phyloP scores from a whole-genome alignment of 192 early-diverging fungal species.

The Backusella macrospora region DNA sequence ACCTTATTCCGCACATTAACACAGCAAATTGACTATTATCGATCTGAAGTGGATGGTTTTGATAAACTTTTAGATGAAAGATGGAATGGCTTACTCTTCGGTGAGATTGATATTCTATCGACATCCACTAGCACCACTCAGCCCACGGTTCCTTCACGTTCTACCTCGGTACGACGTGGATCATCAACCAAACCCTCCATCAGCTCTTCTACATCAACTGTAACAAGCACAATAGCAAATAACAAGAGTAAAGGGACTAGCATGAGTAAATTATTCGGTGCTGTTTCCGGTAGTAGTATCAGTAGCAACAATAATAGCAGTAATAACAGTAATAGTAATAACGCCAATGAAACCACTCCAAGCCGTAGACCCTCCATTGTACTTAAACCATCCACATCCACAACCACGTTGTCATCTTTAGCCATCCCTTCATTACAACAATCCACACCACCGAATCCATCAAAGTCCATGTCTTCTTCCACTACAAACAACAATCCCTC shows the following conservation, averaged over 20 bases:
- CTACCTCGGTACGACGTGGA: neutral
- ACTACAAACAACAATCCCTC: neutral
- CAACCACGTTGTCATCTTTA: neutral
- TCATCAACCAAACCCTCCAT: neutral
- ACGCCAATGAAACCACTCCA: neutral
- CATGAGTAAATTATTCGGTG: neutral
- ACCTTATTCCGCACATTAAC: conserved; percentile 66
- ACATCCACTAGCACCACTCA: neutral
- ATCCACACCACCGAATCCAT: neutral
- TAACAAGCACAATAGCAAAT: neutral
- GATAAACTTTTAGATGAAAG: conserved; percentile 58
- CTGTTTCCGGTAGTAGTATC: neutral
- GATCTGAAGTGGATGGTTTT: conserved; percentile 61
- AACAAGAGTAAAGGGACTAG: neutral
- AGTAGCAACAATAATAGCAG: neutral
- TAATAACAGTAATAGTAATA: neutral
- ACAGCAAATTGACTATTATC: conserved; percentile 67
- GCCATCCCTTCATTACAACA: neutral
- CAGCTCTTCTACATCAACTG: neutral
- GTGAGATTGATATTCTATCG: conserved; percentile 18
- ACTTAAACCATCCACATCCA: conserved; percentile 5
- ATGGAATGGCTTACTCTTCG: conserved; percentile 40
- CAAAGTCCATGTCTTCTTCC: conserved; percentile 22
- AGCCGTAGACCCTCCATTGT: neutral
- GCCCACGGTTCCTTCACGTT: neutral